These are phyloP conservation scores for Mycosarcoma mackinlayi DNA, from an alignment of 1,284 basidiomycete genomes.

Conservation along the genomic window DNA sequence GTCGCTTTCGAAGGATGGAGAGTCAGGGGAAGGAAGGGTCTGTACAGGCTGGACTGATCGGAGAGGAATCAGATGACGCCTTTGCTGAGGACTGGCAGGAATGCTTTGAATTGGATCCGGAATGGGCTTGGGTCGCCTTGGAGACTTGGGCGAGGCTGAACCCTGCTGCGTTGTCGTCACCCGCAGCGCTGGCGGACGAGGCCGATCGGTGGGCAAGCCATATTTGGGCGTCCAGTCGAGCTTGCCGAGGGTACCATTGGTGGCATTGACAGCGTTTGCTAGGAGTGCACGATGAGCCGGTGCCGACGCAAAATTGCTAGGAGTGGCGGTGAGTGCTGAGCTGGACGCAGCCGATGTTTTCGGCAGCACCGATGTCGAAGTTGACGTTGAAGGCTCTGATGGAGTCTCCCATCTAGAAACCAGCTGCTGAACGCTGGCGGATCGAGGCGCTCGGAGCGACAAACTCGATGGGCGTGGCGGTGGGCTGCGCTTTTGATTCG, in stretches of 20 bases:
- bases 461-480: slow-evolving; percentile 30
- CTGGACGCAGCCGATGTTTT: neutral
- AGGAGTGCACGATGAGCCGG: slow-evolving; percentile 12
- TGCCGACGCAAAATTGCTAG: neutral
- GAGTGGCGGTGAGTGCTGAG: neutral
- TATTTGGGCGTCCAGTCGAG: slow-evolving; percentile 51
- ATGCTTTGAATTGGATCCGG: neutral
- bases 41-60: slow-evolving; percentile 26
- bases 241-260: slow-evolving; percentile 38
- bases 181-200: slow-evolving; percentile 4
- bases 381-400: slow-evolving; percentile 3
- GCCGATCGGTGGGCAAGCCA: slow-evolving; percentile 17
- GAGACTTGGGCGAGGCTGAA: slow-evolving; percentile 4
- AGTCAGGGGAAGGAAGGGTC: slow-evolving; percentile 28
- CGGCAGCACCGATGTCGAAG: neutral
- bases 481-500: slow-evolving; percentile 2
- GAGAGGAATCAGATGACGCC: slow-evolving; percentile 27
- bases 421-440: slow-evolving; percentile 38
- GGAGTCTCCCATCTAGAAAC: slow-evolving; percentile 38
- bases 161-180: neutral
- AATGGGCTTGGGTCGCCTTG: slow-evolving; percentile 2
- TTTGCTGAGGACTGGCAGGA: neutral
- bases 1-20: neutral
- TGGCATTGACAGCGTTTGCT: slow-evolving; percentile 24
- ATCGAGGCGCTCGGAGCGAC: slow-evolving; percentile 23